Evolutionary conservation across 495 filamentous ascomycete species (phyloP).

Genomic region (Schizothecium vesticola): DNA sequence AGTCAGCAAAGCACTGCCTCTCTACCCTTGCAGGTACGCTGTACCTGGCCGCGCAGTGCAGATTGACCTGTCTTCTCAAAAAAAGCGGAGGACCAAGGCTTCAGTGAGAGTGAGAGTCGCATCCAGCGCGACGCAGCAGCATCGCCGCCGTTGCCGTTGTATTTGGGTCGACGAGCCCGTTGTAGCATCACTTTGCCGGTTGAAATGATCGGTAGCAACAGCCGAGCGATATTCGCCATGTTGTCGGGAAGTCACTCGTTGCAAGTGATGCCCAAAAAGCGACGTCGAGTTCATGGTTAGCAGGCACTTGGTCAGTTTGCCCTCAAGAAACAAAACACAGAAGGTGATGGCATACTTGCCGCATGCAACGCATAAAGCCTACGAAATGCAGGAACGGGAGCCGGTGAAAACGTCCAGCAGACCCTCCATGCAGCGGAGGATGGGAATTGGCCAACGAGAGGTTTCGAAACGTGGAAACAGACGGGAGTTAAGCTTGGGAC

Average conservation of each 20-base stretch:
- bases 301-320: too few relatives aligned
- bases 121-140: background rate
- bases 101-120: background rate
- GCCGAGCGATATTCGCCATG: background rate
- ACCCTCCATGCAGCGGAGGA: background rate
- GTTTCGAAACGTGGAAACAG: background rate
- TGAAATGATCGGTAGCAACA: background rate
- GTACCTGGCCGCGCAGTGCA: background rate
- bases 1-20: background rate
- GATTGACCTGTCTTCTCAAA: background rate
- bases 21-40: background rate
- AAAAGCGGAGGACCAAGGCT: background rate
- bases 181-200: background rate
- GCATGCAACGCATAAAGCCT: background rate
- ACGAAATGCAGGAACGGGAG: background rate
- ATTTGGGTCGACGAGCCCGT: background rate
- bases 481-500: background rate
- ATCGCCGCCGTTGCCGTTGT: background rate
- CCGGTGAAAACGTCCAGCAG: background rate
- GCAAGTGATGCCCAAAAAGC: background rate
- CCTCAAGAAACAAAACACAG: background rate
- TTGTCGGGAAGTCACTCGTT: background rate
- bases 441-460: background rate
- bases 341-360: background rate
- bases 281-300: background rate